Conservation (phyloP, 73 alveolate species). For the Paramecium sexaurelia region DNA sequence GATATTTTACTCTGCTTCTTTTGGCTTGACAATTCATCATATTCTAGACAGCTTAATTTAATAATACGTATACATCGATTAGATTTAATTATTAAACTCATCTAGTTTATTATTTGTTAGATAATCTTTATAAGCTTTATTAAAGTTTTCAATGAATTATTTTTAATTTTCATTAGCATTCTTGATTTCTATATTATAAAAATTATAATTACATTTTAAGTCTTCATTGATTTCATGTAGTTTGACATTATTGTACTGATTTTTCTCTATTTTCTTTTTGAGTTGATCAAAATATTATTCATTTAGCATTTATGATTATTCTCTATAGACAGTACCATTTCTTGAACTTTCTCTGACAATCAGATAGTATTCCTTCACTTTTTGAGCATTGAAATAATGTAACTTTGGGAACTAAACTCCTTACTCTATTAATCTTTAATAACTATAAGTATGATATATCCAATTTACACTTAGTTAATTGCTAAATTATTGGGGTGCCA, state of each 20-base stretch:
- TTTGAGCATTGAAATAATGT: constrained; percentile 5
- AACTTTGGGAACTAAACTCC: constrained; percentile 46
- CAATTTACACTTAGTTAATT: neutral
- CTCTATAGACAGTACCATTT: neutral
- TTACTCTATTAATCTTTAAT: neutral
- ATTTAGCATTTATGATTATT: neutral
- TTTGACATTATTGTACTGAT: neutral
- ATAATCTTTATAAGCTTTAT: neutral
- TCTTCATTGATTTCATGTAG: constrained; percentile 20
- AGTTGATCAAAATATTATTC: neutral
- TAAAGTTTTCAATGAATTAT: constrained; percentile 11
- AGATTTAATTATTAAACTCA: neutral
- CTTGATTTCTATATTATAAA: neutral
- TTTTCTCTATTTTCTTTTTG: neutral
- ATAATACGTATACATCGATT: constrained; percentile 5
- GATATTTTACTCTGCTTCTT: neutral
- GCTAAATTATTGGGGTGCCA: constrained; percentile 37
- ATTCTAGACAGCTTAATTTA: constrained; percentile 10
- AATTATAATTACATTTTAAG: neutral
- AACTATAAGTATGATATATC: neutral
- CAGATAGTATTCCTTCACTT: constrained; percentile 41
- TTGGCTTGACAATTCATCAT: constrained; percentile 12
- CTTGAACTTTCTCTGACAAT: neutral
- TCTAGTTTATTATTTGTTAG: neutral
- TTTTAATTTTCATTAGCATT: neutral